Evolutionary conservation across 495 filamentous ascomycete species (phyloP).

Genomic region (Xylona heveae): DNA sequence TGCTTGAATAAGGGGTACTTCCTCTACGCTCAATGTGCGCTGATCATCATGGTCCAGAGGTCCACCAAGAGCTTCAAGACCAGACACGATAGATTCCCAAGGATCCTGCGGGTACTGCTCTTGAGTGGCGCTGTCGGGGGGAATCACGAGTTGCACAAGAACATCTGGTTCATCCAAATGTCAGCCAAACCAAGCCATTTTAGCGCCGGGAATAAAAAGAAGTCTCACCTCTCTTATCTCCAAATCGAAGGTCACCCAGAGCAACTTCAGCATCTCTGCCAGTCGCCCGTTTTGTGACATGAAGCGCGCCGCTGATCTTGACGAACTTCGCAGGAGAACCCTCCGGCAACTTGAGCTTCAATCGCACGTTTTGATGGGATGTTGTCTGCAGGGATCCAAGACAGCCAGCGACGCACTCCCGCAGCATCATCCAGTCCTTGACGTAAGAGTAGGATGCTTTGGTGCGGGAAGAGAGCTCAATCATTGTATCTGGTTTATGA

Average conservation of each 20-base stretch:
- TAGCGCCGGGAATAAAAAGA: not conserved
- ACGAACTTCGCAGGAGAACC: constrained; percentile 95
- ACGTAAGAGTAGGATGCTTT: constrained; percentile 97
- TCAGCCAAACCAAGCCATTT: constrained; percentile 3
- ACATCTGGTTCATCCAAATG: too few species aligned
- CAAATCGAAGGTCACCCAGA: constrained; percentile 83
- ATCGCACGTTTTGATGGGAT: constrained; percentile 97
- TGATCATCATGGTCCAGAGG: constrained; percentile 73
- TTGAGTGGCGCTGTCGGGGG: constrained; percentile 68
- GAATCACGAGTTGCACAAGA: constrained; percentile 82
- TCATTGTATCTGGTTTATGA: constrained; percentile 98
- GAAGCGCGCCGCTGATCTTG: constrained; percentile 92
- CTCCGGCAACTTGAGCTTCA: constrained; percentile 86
- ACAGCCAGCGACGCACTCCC: constrained; percentile 91
- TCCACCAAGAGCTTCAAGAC: constrained; percentile 86
- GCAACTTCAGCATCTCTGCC: constrained; percentile 87
- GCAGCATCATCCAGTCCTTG: constrained; percentile 99
- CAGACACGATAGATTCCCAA: constrained; percentile 94
- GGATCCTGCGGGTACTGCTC: constrained; percentile 80
- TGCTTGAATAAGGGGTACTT: constrained; percentile 87
- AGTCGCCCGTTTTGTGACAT: constrained; percentile 94
- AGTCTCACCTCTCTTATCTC: constrained; percentile 61
- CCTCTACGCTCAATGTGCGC: constrained; percentile 69
- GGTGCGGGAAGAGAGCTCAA: constrained; percentile 84
- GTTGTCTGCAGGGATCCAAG: constrained; percentile 83